Evolutionary conservation across 805 yeast genomes (phyloP).

Genomic region (Zygotorulaspora danielsina): DNA sequence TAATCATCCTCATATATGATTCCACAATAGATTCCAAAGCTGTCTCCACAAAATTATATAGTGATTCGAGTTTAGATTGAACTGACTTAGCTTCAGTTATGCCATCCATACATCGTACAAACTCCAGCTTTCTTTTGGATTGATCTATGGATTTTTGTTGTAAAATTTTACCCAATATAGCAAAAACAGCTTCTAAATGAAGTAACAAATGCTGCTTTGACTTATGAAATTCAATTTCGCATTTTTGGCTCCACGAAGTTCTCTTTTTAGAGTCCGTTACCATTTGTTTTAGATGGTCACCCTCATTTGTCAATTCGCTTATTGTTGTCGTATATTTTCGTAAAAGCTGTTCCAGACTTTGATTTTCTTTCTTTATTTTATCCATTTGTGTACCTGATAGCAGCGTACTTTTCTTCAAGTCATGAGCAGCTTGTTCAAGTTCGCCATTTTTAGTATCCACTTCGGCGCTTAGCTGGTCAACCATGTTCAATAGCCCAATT

Average conservation of each 20-base stretch:
- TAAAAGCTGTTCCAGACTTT: slow-evolving; percentile 12
- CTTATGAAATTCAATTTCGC: slow-evolving; percentile 35
- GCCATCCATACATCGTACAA: slow-evolving; percentile 31
- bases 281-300: slow-evolving; percentile 23
- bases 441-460: slow-evolving; percentile 22
- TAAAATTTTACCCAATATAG: slow-evolving; percentile 49
- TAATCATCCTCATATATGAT: slow-evolving; percentile 44
- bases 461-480: slow-evolving; percentile 21
- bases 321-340: slow-evolving; percentile 10
- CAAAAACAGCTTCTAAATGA: slow-evolving; percentile 48
- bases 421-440: slow-evolving; percentile 28
- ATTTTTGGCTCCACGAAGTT: slow-evolving; percentile 6
- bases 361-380: slow-evolving; percentile 15
- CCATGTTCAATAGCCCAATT: slow-evolving; percentile 9
- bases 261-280: slow-evolving; percentile 28
- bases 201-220: slow-evolving; percentile 43
- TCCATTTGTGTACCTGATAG: slow-evolving; percentile 14
- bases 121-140: slow-evolving; percentile 48
- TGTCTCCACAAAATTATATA: slow-evolving; percentile 52
- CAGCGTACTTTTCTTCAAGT: slow-evolving; percentile 20
- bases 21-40: slow-evolving; percentile 56
- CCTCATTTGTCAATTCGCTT: slow-evolving; percentile 26
- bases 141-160: slow-evolving; percentile 58
- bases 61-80: slow-evolving; percentile 39
- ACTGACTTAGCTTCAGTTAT: slow-evolving; percentile 27